Percentiles rank a stretch among this genome's conserved stretches.
These are phyloP conservation scores for Solanum sparsipilum DNA, from an alignment of 257 asterid genomes.

Conservation along the genomic window DNA sequence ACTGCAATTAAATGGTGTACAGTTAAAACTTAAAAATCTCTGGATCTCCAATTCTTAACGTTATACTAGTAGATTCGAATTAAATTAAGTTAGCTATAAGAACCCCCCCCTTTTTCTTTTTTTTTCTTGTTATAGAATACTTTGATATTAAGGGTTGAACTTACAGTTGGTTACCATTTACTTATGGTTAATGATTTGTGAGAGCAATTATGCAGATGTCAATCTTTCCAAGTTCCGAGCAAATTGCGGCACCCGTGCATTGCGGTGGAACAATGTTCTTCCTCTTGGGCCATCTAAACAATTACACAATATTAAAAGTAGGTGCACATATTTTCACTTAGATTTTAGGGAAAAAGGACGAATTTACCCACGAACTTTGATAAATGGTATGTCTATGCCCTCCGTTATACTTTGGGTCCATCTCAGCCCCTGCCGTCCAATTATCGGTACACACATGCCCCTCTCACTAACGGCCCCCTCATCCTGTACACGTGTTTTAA, in stretches of 20 bases:
- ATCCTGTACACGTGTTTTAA: too few species aligned
- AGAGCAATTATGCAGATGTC: not conserved
- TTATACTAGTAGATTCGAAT: not conserved
- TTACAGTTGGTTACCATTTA: not conserved
- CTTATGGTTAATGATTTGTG: not conserved
- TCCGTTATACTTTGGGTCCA: too few species aligned
- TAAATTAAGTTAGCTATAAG: not conserved
- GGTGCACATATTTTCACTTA: too few species aligned
- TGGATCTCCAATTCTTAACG: not conserved
- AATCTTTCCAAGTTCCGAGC: not conserved
- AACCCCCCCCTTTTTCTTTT: not conserved
- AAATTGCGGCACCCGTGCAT: not conserved
- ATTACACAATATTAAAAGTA: too few species aligned
- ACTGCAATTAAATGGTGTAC: not conserved
- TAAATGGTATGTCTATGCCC: too few species aligned
- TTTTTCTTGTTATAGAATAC: not conserved
- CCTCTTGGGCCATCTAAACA: too few species aligned
- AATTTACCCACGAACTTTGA: too few species aligned
- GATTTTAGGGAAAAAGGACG: too few species aligned
- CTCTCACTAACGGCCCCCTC: too few species aligned
- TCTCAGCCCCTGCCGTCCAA: too few species aligned
- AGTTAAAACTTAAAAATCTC: not conserved
- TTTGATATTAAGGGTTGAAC: not conserved
- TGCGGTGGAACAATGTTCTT: not conserved
- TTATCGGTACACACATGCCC: too few species aligned